Evolutionary conservation across 371 early-diverging fungal species (phyloP).

Genomic region (Nematocida major): DNA sequence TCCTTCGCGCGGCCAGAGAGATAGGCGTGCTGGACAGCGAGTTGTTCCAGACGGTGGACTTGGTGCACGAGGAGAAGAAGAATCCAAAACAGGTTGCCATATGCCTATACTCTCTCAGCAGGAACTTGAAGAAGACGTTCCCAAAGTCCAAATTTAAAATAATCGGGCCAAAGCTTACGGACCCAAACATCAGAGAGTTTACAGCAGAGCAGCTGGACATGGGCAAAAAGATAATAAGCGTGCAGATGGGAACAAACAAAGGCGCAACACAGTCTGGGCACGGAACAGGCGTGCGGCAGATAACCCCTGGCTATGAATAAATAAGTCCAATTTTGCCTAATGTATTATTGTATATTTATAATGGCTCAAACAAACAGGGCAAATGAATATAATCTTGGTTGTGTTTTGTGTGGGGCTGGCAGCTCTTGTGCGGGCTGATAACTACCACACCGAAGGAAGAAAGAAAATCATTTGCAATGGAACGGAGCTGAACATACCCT

Average conservation of each 20-base stretch:
- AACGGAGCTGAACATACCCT: slow-evolving; percentile 2
- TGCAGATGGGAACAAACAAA: slow-evolving; percentile 52
- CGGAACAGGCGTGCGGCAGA: slow-evolving; percentile 43
- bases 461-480: slow-evolving; percentile 29
- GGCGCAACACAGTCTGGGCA: slow-evolving; percentile 45
- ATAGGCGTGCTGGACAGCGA: slow-evolving; percentile 72
- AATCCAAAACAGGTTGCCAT: slow-evolving; percentile 70
- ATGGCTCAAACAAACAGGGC: neutral
- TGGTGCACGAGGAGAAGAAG: slow-evolving; percentile 71
- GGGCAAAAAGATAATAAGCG: slow-evolving; percentile 54
- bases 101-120: slow-evolving; percentile 70
- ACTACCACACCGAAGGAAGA: slow-evolving; percentile 16
- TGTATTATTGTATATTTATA: neutral
- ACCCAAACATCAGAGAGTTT: slow-evolving; percentile 53
- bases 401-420: neutral
- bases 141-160: slow-evolving; percentile 37
- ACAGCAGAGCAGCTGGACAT: slow-evolving; percentile 58
- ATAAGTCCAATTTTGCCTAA: neutral
- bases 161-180: slow-evolving; percentile 62
- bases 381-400: neutral
- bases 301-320: slow-evolving; percentile 39
- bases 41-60: slow-evolving; percentile 78
- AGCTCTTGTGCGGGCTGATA: neutral
- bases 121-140: slow-evolving; percentile 69
- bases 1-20: slow-evolving; percentile 68